Base-by-base conservation (phyloP, 2,329 filamentous ascomycete genomes). In the Penicillium janthinellum region DNA sequence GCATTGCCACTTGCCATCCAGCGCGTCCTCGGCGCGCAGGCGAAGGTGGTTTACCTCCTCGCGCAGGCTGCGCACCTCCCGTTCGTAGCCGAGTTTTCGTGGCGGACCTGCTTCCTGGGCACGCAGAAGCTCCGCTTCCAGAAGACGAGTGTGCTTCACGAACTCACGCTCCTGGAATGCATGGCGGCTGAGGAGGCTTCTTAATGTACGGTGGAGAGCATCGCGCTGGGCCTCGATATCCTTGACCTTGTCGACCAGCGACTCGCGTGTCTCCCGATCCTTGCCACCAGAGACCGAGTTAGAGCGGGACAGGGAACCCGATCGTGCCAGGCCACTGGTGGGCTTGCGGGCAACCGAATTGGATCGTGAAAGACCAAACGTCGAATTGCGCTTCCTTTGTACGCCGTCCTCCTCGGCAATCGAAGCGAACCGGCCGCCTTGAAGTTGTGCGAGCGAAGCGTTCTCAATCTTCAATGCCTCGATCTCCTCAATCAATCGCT, bases 1-100 rank as follows among this genome's bases (percentile, higher is more conserved):
- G 62, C 93, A 94, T 73, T 96, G 90, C 89, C 91, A 98, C 77
- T 98, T 98, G 71, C 96, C 91, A 71, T 96, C 92, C 14, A 98
- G 84, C 15, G 94, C 94, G 64, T 98, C 94, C 69, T 99, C 94
- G 34, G 94, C 94, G 56, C 95, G 88, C 62, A 89, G 89, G 45
- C 95, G 88, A 58, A 99, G 83, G 15, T 89, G 85, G 54, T 90
- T 91, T 63, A 99, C 90, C 73, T 99, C 95, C 25, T 89, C 87
- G 60, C 92, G 88, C 45, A 98, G 82, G 62, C 84, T 88, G 1
- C 84, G 83, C 6, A 98, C 90, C 71, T 98, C 94, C 65, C 84
- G 87, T 73, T 96, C 89, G 73, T 96, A 98, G 10, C 91, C 90
- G 5, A 87, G 86, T 66, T 89, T 89, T 65, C 87, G 86, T 2